phyloP scores from a whole-genome alignment of 2,329 filamentous ascomycete genomes.

The Bertia moriformis region DNA sequence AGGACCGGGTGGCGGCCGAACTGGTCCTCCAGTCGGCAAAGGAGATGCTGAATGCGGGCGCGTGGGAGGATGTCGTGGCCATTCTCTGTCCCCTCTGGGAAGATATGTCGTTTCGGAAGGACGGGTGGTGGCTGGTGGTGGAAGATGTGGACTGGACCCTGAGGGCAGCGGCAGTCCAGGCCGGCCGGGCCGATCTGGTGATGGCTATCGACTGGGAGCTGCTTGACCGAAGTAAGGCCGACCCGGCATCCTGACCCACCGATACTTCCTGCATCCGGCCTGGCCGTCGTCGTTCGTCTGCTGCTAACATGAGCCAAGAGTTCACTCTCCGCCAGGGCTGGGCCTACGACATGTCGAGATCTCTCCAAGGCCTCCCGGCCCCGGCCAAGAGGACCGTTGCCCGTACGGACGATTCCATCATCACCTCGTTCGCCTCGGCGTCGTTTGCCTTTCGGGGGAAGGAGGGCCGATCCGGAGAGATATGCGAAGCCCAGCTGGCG shows the following conservation, averaged over 20 bases:
- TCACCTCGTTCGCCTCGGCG: slow-evolving; percentile 36
- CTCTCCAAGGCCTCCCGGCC: slow-evolving; percentile 30
- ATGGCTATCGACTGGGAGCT: slow-evolving; percentile 53
- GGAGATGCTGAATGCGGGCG: slow-evolving; percentile 32
- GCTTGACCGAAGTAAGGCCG: slow-evolving; percentile 37
- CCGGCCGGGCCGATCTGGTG: slow-evolving; percentile 36
- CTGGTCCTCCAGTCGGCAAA: slow-evolving; percentile 39
- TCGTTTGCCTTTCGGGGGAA: slow-evolving; percentile 42
- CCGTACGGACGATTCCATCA: slow-evolving; percentile 30
- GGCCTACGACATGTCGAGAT: slow-evolving; percentile 45
- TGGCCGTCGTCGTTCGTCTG: not conserved
- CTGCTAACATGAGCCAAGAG: slow-evolving; percentile 21
- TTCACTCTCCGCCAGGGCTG: slow-evolving; percentile 39
- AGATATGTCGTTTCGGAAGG: slow-evolving; percentile 35
- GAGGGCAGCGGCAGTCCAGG: slow-evolving; percentile 36
- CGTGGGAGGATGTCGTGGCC: slow-evolving; percentile 37
- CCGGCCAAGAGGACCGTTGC: slow-evolving; percentile 29
- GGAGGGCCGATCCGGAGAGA: slow-evolving; percentile 47
- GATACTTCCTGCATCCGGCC: not conserved
- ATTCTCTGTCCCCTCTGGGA: slow-evolving; percentile 43
- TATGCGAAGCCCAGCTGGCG: slow-evolving; percentile 38
- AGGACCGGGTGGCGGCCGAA: slow-evolving; percentile 37
- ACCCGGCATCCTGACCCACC: not conserved
- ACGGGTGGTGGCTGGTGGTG: slow-evolving; percentile 43
- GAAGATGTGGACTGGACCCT: slow-evolving; percentile 50